A percentile compares a stretch with the other conserved stretches of the same genome.
These are phyloP conservation scores for Dendrocalamus latiflorus DNA, from an alignment of 202 grass and related monocot species.

Conservation along the genomic window DNA sequence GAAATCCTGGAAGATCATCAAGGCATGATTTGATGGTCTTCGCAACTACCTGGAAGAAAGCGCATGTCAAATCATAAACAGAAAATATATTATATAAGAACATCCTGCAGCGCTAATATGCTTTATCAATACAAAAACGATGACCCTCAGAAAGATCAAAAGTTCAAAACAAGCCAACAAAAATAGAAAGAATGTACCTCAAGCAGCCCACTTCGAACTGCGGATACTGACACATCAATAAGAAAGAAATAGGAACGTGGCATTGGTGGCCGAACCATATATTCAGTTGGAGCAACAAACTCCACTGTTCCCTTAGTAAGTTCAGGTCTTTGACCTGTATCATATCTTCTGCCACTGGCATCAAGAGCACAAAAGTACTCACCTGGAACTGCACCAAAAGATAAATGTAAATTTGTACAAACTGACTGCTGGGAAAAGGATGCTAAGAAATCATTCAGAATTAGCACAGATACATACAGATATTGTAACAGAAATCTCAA, in stretches of 20 bases:
- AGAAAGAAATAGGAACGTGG: slow-evolving; percentile 93
- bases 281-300: slow-evolving; percentile 94
- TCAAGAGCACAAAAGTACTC: slow-evolving; percentile 88
- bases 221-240: slow-evolving; percentile 84
- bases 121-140: background rate
- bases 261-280: slow-evolving; percentile 99
- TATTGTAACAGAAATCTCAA: background rate
- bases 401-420: background rate
- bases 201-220: slow-evolving; percentile 67
- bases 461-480: background rate
- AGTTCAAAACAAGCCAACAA: background rate
- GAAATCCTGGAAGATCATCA: slow-evolving; percentile 71
- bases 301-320: slow-evolving; percentile 87
- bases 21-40: slow-evolving; percentile 97
- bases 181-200: slow-evolving; percentile 58
- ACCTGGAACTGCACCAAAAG: slow-evolving; percentile 60
- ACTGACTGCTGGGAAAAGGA: background rate
- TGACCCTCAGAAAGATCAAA: background rate
- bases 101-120: background rate
- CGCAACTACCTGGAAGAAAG: slow-evolving; percentile 67
- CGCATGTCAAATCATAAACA: background rate
- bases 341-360: slow-evolving; percentile 78
- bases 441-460: slow-evolving; percentile 9
- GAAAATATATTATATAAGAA: background rate
- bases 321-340: slow-evolving; percentile 89